Percentiles rank a stretch among this genome's conserved stretches.
Evolutionary conservation across 257 asterid species (phyloP).

Genomic region (Lycium ferocissimum): DNA sequence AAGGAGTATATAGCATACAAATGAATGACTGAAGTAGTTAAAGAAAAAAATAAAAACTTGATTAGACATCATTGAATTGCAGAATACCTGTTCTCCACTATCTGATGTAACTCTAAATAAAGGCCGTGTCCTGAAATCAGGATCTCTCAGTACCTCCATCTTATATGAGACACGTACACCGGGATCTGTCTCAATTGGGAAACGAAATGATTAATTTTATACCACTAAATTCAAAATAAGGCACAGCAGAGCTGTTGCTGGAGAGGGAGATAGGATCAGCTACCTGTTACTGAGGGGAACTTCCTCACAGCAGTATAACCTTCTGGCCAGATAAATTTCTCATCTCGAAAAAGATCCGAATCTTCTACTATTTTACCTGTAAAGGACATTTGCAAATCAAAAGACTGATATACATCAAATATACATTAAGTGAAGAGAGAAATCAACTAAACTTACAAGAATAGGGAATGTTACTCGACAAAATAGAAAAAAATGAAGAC

Average conservation of each 20-base stretch:
- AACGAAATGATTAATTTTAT: constrained; percentile 17
- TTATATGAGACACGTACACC: constrained; percentile 57
- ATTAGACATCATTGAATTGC: constrained; percentile 34
- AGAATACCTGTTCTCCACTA: constrained; percentile 78
- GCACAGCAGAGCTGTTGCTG: constrained; percentile 29
- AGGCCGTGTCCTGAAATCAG: constrained; percentile 65
- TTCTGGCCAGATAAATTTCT: constrained; percentile 81
- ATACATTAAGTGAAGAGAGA: not conserved
- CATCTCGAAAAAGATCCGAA: constrained; percentile 70
- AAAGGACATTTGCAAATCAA: constrained; percentile 39
- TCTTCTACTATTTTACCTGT: constrained; percentile 85
- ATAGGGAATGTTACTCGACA: constrained; percentile 7
- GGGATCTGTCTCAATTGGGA: constrained; percentile 60
- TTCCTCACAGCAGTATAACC: constrained; percentile 84
- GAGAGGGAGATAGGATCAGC: constrained; percentile 30
- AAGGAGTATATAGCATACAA: constrained; percentile 11
- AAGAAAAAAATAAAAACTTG: constrained; percentile 28
- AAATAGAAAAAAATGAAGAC: not conserved
- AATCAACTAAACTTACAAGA: not conserved
- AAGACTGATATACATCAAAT: not conserved
- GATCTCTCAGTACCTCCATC: constrained; percentile 90
- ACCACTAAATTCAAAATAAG: constrained; percentile 8
- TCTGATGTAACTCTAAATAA: constrained; percentile 79
- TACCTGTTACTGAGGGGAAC: constrained; percentile 70
- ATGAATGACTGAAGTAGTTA: constrained; percentile 16